Evolutionary conservation across 2,329 filamentous ascomycete species (phyloP).

Genomic region (Fusarium sp.): DNA sequence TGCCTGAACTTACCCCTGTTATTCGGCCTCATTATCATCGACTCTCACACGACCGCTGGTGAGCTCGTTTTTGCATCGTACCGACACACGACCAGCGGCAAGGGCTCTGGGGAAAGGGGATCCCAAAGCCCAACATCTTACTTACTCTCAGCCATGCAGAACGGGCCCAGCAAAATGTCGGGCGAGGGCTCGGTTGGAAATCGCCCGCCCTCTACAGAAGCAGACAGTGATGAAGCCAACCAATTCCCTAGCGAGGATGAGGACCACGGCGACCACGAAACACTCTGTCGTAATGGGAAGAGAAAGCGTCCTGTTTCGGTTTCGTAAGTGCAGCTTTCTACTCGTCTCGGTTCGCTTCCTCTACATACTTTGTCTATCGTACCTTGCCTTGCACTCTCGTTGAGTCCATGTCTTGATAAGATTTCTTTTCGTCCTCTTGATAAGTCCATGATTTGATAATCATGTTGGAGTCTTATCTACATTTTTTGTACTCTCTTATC

Average conservation of each 20-base stretch:
- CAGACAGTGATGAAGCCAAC: constrained; percentile 58
- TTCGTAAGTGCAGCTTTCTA: constrained; percentile 55
- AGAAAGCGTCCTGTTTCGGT: constrained; percentile 69
- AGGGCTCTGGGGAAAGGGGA: constrained; percentile 17
- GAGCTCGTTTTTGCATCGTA: constrained; percentile 33
- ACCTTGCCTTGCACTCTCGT: background rate
- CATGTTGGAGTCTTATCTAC: constrained; percentile 37
- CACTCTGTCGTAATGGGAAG: constrained; percentile 54
- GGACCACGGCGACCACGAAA: constrained; percentile 55
- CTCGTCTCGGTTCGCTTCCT: constrained; percentile 5
- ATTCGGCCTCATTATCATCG: constrained; percentile 2
- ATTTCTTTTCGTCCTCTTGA: background rate
- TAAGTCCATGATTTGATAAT: constrained; percentile 17
- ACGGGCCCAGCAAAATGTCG: constrained; percentile 40
- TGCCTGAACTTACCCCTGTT: constrained; percentile 13
- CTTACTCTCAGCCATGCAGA: constrained; percentile 36
- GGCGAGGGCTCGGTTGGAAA: constrained; percentile 44
- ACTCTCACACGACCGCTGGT: constrained; percentile 15
- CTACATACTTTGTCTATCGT: constrained; percentile 14
- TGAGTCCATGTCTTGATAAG: constrained; percentile 9
- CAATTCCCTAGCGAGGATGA: constrained; percentile 53
- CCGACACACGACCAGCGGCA: constrained; percentile 24
- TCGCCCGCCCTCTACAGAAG: constrained; percentile 48
- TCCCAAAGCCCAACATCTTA: constrained; percentile 15
- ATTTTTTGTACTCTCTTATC: constrained; percentile 27